Evolutionary conservation across 768 basidiomycete genomes (phyloP), one percentile per base, ranked within the genome.

Genomic region (Suillus luteus): DNA sequence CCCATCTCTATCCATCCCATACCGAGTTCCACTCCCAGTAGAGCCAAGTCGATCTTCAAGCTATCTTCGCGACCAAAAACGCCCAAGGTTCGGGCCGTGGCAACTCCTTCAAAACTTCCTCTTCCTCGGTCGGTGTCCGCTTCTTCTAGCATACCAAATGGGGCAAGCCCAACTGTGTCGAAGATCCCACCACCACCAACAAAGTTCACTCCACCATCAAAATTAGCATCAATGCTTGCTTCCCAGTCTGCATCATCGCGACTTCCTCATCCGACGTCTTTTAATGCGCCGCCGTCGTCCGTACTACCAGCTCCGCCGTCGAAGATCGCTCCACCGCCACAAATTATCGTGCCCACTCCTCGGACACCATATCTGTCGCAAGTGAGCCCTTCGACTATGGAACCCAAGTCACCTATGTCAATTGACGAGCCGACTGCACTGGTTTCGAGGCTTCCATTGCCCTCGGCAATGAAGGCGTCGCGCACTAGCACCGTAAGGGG

Each of bases 11-110:
- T 62, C 10, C 63, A 61, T 11, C 52, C 60, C 14, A 15, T 55
- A 5, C 33, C 65, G 10, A 27, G 40, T 44, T 64, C 63, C 35
- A 17, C 59, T 14, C 24, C 58, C 1, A 46, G 46, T 6, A 67
- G 72, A 48, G 59, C 75, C 10, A 76, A 76, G 61, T 73, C 74
- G 15, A 76, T 76, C 19, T 75, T 75, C 60, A 66, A 71, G 8
- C 62, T 73, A 59, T 62, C 72, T 15, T 61, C 69, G 8, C 75
- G 72, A 65, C 61, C 70, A 46, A 75, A 75, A 46, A 63, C 55
- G 41, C 41, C 65, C 35, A 73, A 72, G 57, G 51, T 38, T 10
- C 70, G 72, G 4, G 12, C 46, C 6, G 15, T 58, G 1, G 33
- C 52, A n/a, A 46, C 22, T 10, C 57, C 62, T 12, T 66, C 70